Conservation (phyloP, 169 alveolate species). For the Plasmodium gonderi region DNA sequence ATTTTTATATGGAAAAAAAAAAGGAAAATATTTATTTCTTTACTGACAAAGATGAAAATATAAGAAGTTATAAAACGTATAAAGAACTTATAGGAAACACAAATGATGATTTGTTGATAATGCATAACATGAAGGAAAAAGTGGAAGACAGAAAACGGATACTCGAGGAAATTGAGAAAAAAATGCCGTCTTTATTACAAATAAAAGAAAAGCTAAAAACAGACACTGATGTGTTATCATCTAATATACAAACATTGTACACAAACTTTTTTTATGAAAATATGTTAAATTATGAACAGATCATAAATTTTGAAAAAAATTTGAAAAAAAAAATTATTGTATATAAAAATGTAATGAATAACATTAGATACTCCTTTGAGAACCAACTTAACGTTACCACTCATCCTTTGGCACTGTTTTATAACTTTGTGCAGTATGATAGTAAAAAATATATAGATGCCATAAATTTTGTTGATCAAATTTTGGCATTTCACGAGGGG, state of each 20-base stretch:
- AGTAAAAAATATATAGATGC: background rate
- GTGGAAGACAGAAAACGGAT: background rate
- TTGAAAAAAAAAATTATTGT: background rate
- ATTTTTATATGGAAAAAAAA: conserved; percentile 21
- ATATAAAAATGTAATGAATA: background rate
- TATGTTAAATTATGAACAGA: conserved; percentile 12
- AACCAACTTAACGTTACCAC: background rate
- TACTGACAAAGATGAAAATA: conserved; percentile 6
- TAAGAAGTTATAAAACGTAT: conserved; percentile 10
- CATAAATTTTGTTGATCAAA: background rate
- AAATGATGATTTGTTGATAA: background rate
- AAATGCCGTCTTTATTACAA: background rate
- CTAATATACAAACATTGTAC: background rate
- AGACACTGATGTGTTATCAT: background rate
- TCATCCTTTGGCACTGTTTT: background rate
- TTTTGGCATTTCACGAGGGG: conserved; percentile 17
- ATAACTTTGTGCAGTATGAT: conserved; percentile 9
- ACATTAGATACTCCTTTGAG: conserved; percentile 11
- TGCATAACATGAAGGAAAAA: background rate
- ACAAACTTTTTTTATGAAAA: conserved; percentile 2
- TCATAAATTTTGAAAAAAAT: background rate
- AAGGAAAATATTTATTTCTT: conserved; percentile 19
- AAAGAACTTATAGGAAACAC: background rate
- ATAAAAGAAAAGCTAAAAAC: background rate
- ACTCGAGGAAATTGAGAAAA: background rate